phyloP scores from a whole-genome alignment of 805 yeast species.

The Saturnispora dispora region DNA sequence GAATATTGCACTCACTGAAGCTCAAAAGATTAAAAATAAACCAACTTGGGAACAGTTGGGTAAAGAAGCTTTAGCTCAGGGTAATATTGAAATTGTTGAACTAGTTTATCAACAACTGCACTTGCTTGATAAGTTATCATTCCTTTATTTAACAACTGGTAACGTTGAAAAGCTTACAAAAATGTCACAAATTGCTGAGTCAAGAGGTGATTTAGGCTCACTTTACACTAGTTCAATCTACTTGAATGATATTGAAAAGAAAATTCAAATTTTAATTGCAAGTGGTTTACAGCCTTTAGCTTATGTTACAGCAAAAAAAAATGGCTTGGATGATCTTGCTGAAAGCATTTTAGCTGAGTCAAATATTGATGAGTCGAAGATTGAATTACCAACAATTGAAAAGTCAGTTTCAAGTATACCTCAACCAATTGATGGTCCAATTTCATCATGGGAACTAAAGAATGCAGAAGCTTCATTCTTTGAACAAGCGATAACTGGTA shows the following conservation, averaged over 20 bases:
- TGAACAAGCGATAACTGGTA: conserved; percentile 75
- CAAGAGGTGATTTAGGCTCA: conserved; percentile 71
- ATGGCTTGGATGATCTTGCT: conserved; percentile 72
- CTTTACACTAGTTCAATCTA: conserved; percentile 77
- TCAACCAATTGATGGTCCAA: conserved; percentile 37
- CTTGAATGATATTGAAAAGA: conserved; percentile 62
- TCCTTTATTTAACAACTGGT: conserved; percentile 80
- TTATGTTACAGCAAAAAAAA: conserved; percentile 82
- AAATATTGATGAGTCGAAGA: conserved; percentile 52
- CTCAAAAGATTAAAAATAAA: conserved; percentile 59
- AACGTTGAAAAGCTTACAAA: conserved; percentile 63
- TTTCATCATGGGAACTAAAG: conserved; percentile 74
- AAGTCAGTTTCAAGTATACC: conserved; percentile 37
- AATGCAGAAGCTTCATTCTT: conserved; percentile 67
- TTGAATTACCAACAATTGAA: conserved; percentile 32
- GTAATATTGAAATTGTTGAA: conserved; percentile 79
- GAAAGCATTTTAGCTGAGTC: conserved; percentile 60
- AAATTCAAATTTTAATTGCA: conserved; percentile 64
- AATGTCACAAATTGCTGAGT: conserved; percentile 86
- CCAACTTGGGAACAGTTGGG: conserved; percentile 76
- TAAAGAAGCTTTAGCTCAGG: conserved; percentile 81
- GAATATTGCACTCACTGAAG: conserved; percentile 80
- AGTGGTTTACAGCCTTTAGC: conserved; percentile 85
- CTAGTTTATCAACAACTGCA: conserved; percentile 81
- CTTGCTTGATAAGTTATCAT: conserved; percentile 80